A percentile compares a stretch with the other conserved stretches of the same genome.
Conservation (phyloP, 441 rosid genomes). For the Euphorbia corollata region DNA sequence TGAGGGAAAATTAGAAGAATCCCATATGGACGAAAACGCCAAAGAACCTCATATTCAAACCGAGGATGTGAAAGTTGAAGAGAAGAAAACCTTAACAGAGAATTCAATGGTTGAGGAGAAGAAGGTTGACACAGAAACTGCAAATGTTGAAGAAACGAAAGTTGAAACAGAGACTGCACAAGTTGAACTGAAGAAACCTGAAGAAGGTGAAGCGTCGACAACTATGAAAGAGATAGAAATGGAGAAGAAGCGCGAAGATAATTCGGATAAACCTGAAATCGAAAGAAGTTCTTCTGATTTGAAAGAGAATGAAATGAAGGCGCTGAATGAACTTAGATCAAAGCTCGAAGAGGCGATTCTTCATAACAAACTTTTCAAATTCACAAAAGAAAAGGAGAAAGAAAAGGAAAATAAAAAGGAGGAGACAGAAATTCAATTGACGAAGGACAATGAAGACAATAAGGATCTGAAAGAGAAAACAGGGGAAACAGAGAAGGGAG, state of each 20-base stretch:
- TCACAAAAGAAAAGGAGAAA: slow-evolving; percentile 6
- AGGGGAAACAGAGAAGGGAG: background rate
- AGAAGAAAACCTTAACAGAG: background rate
- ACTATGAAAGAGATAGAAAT: background rate
- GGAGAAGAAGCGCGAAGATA: slow-evolving; percentile 1
- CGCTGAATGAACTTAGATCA: slow-evolving; percentile 33
- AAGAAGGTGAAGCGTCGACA: background rate
- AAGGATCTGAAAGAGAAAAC: slow-evolving; percentile 9
- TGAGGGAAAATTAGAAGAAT: background rate
- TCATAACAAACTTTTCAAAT: slow-evolving; percentile 23
- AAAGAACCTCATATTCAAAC: background rate
- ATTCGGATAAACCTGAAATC: slow-evolving; percentile 4
- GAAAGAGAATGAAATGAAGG: slow-evolving; percentile 37
- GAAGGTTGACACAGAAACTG: background rate
- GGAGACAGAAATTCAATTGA: background rate
- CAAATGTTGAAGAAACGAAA: background rate
- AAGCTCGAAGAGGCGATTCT: slow-evolving; percentile 43
- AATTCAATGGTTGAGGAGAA: background rate
- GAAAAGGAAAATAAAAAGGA: slow-evolving; percentile 3
- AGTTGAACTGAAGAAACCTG: background rate
- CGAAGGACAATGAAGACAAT: background rate
- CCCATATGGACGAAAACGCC: slow-evolving; percentile 11
- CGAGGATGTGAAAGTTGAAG: background rate
- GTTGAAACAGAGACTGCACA: background rate
- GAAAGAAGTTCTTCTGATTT: slow-evolving; percentile 32